These are phyloP conservation scores for Conticribra guillardii DNA, from an alignment of 108 stramenopile genomes.

Conservation along the genomic window DNA sequence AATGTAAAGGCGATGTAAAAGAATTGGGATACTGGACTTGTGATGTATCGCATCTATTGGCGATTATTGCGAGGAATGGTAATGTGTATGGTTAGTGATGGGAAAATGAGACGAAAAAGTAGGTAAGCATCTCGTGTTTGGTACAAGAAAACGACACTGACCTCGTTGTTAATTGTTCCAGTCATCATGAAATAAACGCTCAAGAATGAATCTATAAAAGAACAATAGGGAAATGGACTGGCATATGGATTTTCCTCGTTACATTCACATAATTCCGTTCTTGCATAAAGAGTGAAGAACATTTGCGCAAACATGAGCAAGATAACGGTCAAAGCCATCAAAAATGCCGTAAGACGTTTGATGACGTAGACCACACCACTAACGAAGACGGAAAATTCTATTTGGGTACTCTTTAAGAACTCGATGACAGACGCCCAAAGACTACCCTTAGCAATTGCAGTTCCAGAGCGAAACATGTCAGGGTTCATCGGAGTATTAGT, in stretches of 20 bases:
- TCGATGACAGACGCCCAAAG: constrained; percentile 79
- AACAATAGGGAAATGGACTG: constrained; percentile 56
- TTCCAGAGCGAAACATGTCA: constrained; percentile 69
- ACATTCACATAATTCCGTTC: constrained; percentile 52
- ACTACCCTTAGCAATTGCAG: constrained; percentile 74
- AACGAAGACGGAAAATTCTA: constrained; percentile 88
- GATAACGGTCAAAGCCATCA: constrained; percentile 75
- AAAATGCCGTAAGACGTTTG: constrained; percentile 73
- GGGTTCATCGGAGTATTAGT: constrained; percentile 13
- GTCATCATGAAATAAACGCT: constrained; percentile 62
- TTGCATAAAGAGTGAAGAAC: constrained; percentile 79
- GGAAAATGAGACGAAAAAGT: background rate
- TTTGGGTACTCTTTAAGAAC: constrained; percentile 78
- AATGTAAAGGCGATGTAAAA: constrained; percentile 54
- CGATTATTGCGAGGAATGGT: no score
- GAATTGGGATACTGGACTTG: constrained; percentile 35
- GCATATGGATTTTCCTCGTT: constrained; percentile 7
- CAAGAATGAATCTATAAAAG: constrained; percentile 60
- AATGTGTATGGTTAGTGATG: background rate
- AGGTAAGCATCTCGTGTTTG: background rate
- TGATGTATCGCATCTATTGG: constrained; percentile 43
- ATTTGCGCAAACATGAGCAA: constrained; percentile 88
- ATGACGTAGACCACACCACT: constrained; percentile 81
- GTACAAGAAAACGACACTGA: background rate
- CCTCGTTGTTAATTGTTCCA: constrained; percentile 62